Percentiles rank a stretch among this genome's conserved stretches.
Evolutionary conservation across 2,329 filamentous ascomycete genomes (phyloP).

Genomic region (Penicillium sp.): DNA sequence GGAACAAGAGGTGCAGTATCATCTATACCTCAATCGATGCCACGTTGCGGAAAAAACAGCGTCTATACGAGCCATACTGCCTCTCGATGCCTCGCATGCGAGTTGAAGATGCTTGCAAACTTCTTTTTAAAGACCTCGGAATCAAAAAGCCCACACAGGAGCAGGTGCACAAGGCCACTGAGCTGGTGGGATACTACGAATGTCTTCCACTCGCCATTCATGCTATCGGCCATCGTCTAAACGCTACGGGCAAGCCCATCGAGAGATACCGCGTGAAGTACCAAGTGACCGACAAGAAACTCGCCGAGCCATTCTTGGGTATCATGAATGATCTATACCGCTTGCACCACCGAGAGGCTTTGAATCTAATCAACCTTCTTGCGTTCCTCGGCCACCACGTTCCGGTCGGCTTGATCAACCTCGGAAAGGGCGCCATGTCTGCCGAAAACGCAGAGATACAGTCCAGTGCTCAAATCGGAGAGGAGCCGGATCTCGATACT

Average conservation of each 20-base stretch:
- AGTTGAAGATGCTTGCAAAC: constrained; percentile 56
- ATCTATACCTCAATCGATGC: constrained; percentile 68
- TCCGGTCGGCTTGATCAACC: constrained; percentile 63
- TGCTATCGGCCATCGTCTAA: constrained; percentile 61
- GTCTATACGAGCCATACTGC: constrained; percentile 59
- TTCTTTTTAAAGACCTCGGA: constrained; percentile 63
- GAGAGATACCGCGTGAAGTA: constrained; percentile 58
- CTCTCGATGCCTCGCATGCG: constrained; percentile 57
- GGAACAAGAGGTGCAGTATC: constrained; percentile 60
- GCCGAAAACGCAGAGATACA: constrained; percentile 37
- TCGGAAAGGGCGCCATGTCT: constrained; percentile 47
- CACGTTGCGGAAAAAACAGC: constrained; percentile 54
- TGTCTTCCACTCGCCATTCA: constrained; percentile 67
- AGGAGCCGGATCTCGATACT: constrained; percentile 43
- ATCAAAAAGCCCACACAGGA: constrained; percentile 56
- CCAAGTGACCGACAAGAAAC: constrained; percentile 56
- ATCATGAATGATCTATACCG: constrained; percentile 49
- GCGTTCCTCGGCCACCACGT: constrained; percentile 65
- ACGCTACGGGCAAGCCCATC: constrained; percentile 60
- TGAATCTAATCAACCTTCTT: constrained; percentile 64
- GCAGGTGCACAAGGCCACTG: constrained; percentile 57
- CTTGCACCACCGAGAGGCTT: constrained; percentile 49
- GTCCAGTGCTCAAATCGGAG: constrained; percentile 34
- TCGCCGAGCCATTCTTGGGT: constrained; percentile 48
- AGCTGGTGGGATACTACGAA: constrained; percentile 63